Evolutionary conservation across 202 grass and related monocot genomes (phyloP), one percentile per base, ranked within the genome.

Genomic region (Carex sylvatica): DNA sequence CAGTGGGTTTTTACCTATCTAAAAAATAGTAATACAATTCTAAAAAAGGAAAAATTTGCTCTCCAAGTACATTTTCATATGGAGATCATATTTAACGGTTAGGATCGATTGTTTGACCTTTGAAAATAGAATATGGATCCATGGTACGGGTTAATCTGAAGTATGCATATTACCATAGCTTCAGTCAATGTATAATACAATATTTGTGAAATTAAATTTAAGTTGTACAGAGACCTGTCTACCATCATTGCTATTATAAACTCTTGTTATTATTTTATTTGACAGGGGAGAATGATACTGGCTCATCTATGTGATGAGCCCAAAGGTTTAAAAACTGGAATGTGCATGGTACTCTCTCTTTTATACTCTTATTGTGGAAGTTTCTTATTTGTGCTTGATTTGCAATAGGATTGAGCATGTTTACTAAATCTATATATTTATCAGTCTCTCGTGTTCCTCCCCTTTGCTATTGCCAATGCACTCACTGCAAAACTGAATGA

Each of bases 231-330:
- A 58, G 26, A 16, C 74, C 53, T 59, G 19, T n/a, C 33, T 77
- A 52, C 26, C 15, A 35, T 55, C 58, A 23, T 31, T 88, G 72
- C 35, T 71, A 70, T 70, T 46, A 64, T 86, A 20, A 63, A 31
- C 44, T 68, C 52, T 52, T 38, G 23, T 49, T 69, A 85, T 14
- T 22, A 61, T 94, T 36, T 94, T 36, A n/a, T 70, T 91, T 83
- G 47, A 82, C 91, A 96, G 96, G 93, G 93, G 85, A 93, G 96
- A 85, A 99, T 99, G 96, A 96, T 99, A 90, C 88, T 93, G 81
- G 93, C 96, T 61, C 96, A 96, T 81, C 87, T 99, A 46, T 99
- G 96, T 69, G 91, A 93, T 9, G 93, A 99, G 38, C 93, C 96
- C 56, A 99, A 88, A 87, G 91, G 96, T 82, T 86, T 99, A 79